Percentiles rank a stretch among this genome's conserved stretches.
These are phyloP conservation scores for Claviceps maximensis DNA, from an alignment of 2,329 filamentous ascomycete genomes.

Conservation along the genomic window DNA sequence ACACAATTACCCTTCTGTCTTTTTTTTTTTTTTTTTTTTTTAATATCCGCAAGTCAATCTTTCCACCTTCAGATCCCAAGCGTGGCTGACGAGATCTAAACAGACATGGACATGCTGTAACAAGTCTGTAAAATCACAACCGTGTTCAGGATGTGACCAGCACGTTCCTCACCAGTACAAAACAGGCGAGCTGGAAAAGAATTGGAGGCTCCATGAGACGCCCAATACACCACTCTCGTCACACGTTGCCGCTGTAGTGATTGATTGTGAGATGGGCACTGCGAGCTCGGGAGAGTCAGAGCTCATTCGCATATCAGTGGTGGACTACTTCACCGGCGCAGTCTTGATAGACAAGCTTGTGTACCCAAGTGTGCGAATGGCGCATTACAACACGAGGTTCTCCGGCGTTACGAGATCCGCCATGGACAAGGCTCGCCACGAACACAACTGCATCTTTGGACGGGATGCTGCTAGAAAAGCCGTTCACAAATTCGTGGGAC, in stretches of 20 bases:
- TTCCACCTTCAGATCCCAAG: background rate
- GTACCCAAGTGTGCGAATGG: slow-evolving; percentile 30
- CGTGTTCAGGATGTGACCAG: slow-evolving; percentile 14
- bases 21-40: background rate
- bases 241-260: slow-evolving; percentile 22
- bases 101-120: slow-evolving; percentile 21
- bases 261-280: slow-evolving; percentile 45
- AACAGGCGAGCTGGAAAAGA: slow-evolving; percentile 14
- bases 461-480: slow-evolving; percentile 26
- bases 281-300: slow-evolving; percentile 30
- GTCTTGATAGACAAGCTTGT: slow-evolving; percentile 38
- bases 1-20: background rate
- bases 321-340: slow-evolving; percentile 37
- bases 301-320: slow-evolving; percentile 35
- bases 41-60: too few relatives aligned
- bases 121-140: slow-evolving; percentile 9
- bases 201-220: slow-evolving; percentile 15
- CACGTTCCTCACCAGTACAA: slow-evolving; percentile 14
- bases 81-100: background rate
- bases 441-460: slow-evolving; percentile 25
- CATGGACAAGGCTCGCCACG: slow-evolving; percentile 23
- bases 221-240: background rate
- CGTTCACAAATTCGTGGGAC: slow-evolving; percentile 30
- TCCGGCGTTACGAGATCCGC: slow-evolving; percentile 32
- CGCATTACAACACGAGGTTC: slow-evolving; percentile 34